phyloP scores from a whole-genome alignment of 306 rosid genomes.

The Pyrus communis region DNA sequence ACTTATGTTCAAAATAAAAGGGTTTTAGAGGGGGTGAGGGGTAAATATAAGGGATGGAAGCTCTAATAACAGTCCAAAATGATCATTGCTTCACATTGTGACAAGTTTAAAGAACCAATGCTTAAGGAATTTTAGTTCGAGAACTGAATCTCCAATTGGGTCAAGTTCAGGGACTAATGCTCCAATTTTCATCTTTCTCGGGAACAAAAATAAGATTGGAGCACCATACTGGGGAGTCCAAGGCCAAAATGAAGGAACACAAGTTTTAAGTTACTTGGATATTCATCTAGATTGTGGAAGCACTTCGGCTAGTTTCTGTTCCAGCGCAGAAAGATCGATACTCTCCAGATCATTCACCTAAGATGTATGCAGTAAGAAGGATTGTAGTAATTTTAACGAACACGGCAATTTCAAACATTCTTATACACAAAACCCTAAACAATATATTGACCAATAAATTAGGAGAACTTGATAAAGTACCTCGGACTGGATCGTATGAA shows the following conservation, averaged over 20 bases:
- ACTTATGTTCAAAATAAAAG: no score
- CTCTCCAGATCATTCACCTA: slow-evolving; percentile 33
- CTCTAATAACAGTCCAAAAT: no score
- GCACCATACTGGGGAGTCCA: not conserved
- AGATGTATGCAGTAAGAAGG: not conserved
- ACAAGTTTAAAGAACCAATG: no score
- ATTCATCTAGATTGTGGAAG: slow-evolving; percentile 15
- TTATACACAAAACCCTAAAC: not conserved
- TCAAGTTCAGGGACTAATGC: not conserved
- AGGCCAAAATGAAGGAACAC: not conserved
- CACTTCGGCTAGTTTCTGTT: slow-evolving; percentile 36
- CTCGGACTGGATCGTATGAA: slow-evolving; percentile 46
- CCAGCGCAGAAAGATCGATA: slow-evolving; percentile 31
- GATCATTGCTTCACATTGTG: not conserved
- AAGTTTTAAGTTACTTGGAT: not conserved
- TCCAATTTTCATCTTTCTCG: not conserved
- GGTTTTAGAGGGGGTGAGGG: no score
- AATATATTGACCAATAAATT: not conserved
- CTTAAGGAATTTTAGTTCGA: not conserved
- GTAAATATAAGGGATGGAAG: no score
- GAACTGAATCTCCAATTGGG: not conserved
- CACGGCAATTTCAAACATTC: not conserved
- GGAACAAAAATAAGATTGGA: not conserved
- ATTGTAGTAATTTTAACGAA: not conserved
- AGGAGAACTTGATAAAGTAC: slow-evolving; percentile 2